Evolutionary conservation across 176 grass and related monocot genomes (phyloP), one percentile per base, ranked within the genome.

Genomic region (Lolium multiflorum): DNA sequence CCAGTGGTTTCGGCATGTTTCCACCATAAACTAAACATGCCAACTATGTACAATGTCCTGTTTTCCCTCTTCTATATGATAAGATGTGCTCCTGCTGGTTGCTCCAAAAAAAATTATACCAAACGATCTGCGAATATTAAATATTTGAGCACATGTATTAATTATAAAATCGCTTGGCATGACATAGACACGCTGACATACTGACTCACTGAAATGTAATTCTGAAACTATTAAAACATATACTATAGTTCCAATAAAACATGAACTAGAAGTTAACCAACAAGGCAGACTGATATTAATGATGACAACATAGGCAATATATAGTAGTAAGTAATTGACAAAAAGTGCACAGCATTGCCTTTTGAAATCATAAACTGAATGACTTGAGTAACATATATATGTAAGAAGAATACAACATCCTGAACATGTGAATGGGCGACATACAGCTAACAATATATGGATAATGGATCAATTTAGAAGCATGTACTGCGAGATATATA

Each of bases 201-300:
- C n/a, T n/a, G n/a, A n/a, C n/a, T n/a, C n/a, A n/a, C 56, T 59
- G 56, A 59, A 59, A 58, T 58, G 56, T 58, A 58, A 58, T n/a
- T 58, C 56, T 58, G 18, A n/a, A 21, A 58, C 56, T 58, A 58
- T 17, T 58, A n/a, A 48, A 48, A 70, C 13, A 73, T 15, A n/a
- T 73, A 73, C n/a, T n/a, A n/a, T 48, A 48, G 43, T 73, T 73
- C 2, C 43, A 73, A 5, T 24, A 22, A 41, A 14, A 25, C 5
- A 48, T 2, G 21, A 48, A 22, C n/a, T 22, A 24, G 6, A 73
- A 48, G n/a, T 47, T 22, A 48, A 24, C 38, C 41, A 72, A 22
- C 47, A n/a, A 72, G 38, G 38, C 70, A 47, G 20, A 9, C 41
- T 11, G 22, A 47, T 2, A 22, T 72, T 13, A 47, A 47, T 20